Evolutionary conservation across 495 filamentous ascomycete genomes (phyloP).

Genomic region (Lepraria neglecta): DNA sequence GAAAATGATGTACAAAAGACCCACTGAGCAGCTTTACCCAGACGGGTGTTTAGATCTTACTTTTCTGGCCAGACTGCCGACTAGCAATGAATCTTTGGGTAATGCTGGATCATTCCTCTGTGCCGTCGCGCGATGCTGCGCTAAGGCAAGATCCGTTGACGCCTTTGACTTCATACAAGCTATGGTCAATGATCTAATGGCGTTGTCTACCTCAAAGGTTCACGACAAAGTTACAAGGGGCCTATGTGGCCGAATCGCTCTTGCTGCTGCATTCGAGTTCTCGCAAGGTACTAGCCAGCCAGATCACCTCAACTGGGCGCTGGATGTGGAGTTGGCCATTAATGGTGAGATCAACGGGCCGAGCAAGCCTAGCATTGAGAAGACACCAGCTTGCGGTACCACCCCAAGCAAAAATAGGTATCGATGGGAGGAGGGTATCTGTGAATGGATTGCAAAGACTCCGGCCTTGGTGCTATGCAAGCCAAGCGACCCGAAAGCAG

Average conservation of each 20-base stretch:
- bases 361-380: constrained; percentile 19
- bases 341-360: constrained; percentile 26
- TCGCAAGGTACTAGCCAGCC: constrained; percentile 43
- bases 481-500: background rate
- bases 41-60: background rate
- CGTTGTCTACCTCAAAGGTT: background rate
- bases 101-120: constrained; percentile 20
- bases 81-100: background rate
- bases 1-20: background rate
- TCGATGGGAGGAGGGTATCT: constrained; percentile 52
- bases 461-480: constrained; percentile 28
- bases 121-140: constrained; percentile 24
- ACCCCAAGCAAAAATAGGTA: constrained; percentile 32
- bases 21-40: background rate
- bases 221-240: background rate
- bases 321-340: constrained; percentile 40
- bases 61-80: constrained; percentile 3
- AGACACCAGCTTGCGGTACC: constrained; percentile 20
- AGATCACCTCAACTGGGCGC: constrained; percentile 45
- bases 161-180: constrained; percentile 17
- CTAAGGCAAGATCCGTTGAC: constrained; percentile 14
- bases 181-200: constrained; percentile 15
- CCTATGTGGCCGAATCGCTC: constrained; percentile 39
- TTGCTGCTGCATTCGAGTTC: constrained; percentile 44
- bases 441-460: constrained; percentile 48